Base-by-base conservation (phyloP, 2,329 filamentous ascomycete genomes). In the Fusarium pseudograminearum region DNA sequence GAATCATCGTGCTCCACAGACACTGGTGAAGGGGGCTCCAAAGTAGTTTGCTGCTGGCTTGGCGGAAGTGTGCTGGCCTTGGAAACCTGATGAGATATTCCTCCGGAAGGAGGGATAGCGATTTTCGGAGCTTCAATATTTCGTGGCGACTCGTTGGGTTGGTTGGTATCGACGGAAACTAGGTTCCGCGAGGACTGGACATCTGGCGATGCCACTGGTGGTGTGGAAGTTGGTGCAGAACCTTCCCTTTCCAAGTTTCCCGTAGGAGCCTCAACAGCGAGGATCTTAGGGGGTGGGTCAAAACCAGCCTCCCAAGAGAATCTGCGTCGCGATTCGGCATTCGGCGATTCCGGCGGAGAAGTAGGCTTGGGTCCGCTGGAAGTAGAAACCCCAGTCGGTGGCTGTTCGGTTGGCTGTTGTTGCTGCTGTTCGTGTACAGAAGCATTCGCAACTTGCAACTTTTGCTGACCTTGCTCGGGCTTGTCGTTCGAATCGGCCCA, bases 401-500 rank as follows among this genome's bases (percentile, higher is more conserved):
- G 50, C 16, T 46, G 60, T 12, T 45, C 52, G 14, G 38, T 10
- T 20, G 51, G 24, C 31, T 58, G 50, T n/a, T 53, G 55, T 20
- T 36, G 46, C 57, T 62, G 57, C 18, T 61, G 57, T 18, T 48
- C 51, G 24, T 47, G 18, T 15, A 36, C 53, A 30, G 57, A 48
- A 14, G 42, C n/a, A 18, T 36, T 33, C 20, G 47, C 54, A 26
- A 48, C n/a, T 28, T 58, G 54, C 14, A 41, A 38, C 15, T 59
- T 63, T 15, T 66, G 63, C 5, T 57, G 28, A 22, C 57, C 65
- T 22, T 52, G 51, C 6, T 34, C 62, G 1, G 63, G 38, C 22
- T 70, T 74, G 28, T 62, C 72, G 14, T 58, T 68, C 6, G 76
- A 70, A 30, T 85, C 82, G 4, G 84, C 83, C 85, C 89, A 90